Base-by-base conservation (phyloP, 2,329 filamentous ascomycete species). In the Cladosporium velox region DNA sequence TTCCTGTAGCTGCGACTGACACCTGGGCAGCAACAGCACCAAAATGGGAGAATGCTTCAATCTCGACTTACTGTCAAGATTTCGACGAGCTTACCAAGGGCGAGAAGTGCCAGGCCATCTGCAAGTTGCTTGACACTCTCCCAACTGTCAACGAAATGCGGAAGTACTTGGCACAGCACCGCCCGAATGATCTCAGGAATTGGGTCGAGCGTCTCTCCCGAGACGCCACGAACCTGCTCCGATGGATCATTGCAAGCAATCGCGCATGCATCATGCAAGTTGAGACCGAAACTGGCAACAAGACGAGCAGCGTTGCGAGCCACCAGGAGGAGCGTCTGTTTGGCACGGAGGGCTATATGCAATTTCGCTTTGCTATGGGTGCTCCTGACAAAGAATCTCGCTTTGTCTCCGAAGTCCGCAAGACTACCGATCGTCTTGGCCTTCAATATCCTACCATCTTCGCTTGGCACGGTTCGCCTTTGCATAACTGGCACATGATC, bases 181-280 rank as follows among this genome's bases (percentile, higher is more conserved):
- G 76, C 14, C 76, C 77, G 28, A 71, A 71, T 79, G 80, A 73
- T 74, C 72, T 84, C n/a, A 77, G 74, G 65, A 70, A 75, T 14
- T 91, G 88, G 88, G 77, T 79, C 69, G 81, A 86, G 26, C 79
- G 83, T 21, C 83, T 97, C 11, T 86, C 89, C 0, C 85, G 87
- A 2, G 85, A 90, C 7, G 86, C 89, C 0, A 78, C 91, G 3
- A 86, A 87, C 24, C 77, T 96, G 0, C 79, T 97, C 24, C 86
- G 91, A 61, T 97, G 93, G 93, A 91, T 97, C 67, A 87, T 97
- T 66, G 91, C 93, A 0, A 96, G 93, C 0, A 97, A 97, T 72
- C 85, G 92, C 55, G 94, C 93, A 0, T 93, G 90, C 71, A 95
- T 97, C 67, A 83, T 94, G 55, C 88, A 94, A 70, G 88, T 95